A percentile compares a stretch with the other conserved stretches of the same genome.
These are phyloP conservation scores for Aureobasidium namibiae DNA, from an alignment of 2,329 filamentous ascomycete genomes.

Conservation along the genomic window DNA sequence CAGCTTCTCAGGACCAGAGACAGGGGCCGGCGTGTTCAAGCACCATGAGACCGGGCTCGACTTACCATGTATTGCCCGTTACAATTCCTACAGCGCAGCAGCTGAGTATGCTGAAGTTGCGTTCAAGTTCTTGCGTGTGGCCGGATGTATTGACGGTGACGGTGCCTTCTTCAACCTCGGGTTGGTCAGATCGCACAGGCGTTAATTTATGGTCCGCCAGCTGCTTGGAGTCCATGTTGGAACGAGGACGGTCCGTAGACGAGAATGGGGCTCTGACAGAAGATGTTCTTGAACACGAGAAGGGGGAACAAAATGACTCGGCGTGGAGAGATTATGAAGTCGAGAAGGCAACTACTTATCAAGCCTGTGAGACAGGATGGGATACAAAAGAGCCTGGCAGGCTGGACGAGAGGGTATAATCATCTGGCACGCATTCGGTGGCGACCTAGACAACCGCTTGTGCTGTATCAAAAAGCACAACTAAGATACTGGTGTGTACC, in stretches of 20 bases:
- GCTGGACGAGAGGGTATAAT: neutral
- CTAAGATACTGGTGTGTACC: neutral
- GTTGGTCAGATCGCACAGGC: neutral
- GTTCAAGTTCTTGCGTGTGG: constrained; percentile 44
- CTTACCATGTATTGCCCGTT: constrained; percentile 5
- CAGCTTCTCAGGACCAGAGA: constrained; percentile 22
- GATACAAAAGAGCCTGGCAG: neutral
- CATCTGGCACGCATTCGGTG: neutral
- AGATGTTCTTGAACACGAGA: neutral
- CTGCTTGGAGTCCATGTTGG: constrained; percentile 4
- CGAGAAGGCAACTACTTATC: neutral
- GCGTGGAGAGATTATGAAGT: neutral
- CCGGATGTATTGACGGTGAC: constrained; percentile 40
- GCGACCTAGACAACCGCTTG: neutral
- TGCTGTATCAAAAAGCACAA: constrained; percentile 7
- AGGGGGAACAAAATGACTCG: neutral
- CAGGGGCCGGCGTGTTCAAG: neutral
- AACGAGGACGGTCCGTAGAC: neutral
- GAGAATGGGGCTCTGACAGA: neutral
- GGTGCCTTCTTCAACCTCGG: constrained; percentile 8
- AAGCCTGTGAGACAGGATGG: neutral
- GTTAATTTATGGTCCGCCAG: neutral
- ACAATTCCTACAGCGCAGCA: constrained; percentile 32
- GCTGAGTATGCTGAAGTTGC: constrained; percentile 37
- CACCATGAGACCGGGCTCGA: neutral